phyloP scores from a whole-genome alignment of 257 asterid genomes.

The Sherardia arvensis region DNA sequence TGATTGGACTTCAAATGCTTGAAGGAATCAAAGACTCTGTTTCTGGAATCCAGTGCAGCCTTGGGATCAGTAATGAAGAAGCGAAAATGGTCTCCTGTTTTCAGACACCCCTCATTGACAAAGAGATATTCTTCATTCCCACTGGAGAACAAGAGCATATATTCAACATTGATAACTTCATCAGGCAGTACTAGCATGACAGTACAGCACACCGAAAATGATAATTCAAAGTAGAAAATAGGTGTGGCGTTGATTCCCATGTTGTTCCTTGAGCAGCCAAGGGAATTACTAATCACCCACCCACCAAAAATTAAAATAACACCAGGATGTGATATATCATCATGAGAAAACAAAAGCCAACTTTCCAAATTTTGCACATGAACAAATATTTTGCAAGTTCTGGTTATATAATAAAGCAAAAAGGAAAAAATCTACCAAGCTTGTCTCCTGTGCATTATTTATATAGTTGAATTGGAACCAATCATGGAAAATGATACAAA shows the following conservation, averaged over 20 bases:
- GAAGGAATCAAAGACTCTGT: constrained; percentile 31
- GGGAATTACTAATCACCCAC: neutral
- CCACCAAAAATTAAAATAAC: neutral
- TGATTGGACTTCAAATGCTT: constrained; percentile 28
- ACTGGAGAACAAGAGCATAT: constrained; percentile 23
- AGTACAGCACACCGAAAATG: neutral
- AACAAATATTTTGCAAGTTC: neutral
- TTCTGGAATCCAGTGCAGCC: constrained; percentile 36
- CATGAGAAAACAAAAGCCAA: neutral
- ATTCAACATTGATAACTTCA: neutral
- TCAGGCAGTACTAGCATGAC: neutral
- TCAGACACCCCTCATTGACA: constrained; percentile 46
- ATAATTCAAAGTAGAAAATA: neutral
- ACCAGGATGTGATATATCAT: neutral
- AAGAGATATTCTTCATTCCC: constrained; percentile 76
- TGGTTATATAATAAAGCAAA: neutral
- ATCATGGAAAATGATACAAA: neutral
- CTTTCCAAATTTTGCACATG: neutral
- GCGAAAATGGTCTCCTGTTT: constrained; percentile 60
- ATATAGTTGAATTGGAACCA: neutral
- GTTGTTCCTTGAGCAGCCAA: neutral
- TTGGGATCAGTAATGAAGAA: constrained; percentile 48
- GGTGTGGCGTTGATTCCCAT: neutral
- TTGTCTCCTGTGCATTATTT: neutral
- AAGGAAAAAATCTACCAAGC: neutral